Evolutionary conservation across 176 grass and related monocot genomes (phyloP), one percentile per base, ranked within the genome.

Genomic region (Rhynchospora tenuis): DNA sequence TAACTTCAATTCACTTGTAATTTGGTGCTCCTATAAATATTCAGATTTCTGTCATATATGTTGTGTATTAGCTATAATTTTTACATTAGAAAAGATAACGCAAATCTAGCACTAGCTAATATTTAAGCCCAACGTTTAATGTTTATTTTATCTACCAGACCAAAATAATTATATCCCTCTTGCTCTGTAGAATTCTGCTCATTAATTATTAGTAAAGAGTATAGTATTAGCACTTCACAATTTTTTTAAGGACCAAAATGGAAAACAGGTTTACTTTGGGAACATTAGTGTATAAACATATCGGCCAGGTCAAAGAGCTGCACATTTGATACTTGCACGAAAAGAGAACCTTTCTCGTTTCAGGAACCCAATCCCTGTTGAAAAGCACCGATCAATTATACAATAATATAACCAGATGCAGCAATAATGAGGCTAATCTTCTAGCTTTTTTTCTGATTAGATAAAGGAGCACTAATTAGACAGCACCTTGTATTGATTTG

Each of bases 241-340:
- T 24, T 11, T 23, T 61, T 61, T 0, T 22, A 10, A 61, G 59
- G 20, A 61, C 20, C 20, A 8, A 61, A 61, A 12, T 9, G 22
- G 20, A 3, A 61, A 24, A 61, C n/a, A 23, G 6, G 9, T 22
- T 60, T 60, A 23, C 9, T 60, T 60, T 60, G 1, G n/a, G n/a
- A 60, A 7, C n/a, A 2, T 7, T 60, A 17, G 58, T 63, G 22
- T 27, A 63, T 2, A 73, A 24, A 73, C 20, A 73, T 24, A 73
- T 23, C 22, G 51, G 50, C 27, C 46, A 52, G 45, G 47, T 75
- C 72, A 75, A 75, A 75, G 12, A 29, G 52, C 20, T 20, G 13
- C 12, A 38, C 23, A 27, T 51, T 75, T 75, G 72, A 75, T 16
- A 75, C 72, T 75, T 75, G 72, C 72, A 75, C 72, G 72, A 75